These are phyloP conservation scores for Solanum dulcamara DNA, from an alignment of 257 asterid genomes.

Conservation along the genomic window DNA sequence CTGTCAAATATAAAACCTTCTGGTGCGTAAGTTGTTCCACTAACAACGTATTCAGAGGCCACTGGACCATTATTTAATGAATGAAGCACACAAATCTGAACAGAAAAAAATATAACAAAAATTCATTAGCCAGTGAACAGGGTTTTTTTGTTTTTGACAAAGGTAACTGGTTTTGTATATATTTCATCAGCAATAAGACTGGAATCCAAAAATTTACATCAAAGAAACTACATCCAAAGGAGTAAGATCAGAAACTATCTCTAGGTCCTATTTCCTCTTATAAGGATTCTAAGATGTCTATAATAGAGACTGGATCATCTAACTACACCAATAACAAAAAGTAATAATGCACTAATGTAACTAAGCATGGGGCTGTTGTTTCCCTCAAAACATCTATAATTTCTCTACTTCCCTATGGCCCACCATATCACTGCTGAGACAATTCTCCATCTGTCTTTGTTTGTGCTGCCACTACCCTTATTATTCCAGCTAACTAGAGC, in stretches of 20 bases:
- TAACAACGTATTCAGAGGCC: slow-evolving; percentile 62
- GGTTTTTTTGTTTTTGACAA: neutral
- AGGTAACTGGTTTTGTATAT: neutral
- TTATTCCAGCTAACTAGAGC: neutral
- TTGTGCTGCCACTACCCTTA: neutral
- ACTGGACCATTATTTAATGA: slow-evolving; percentile 54
- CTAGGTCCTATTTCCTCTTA: neutral
- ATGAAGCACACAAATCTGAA: slow-evolving; percentile 81
- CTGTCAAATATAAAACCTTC: slow-evolving; percentile 76
- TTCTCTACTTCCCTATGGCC: neutral
- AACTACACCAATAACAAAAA: neutral
- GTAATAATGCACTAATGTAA: neutral
- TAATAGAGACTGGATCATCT: no score
- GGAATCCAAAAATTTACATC: neutral
- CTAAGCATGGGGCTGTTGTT: neutral
- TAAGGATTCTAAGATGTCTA: neutral
- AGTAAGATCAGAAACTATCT: neutral
- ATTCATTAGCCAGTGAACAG: neutral
- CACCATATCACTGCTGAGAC: neutral
- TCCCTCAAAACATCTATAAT: neutral
- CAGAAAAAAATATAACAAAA: neutral
- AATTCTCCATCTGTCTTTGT: neutral
- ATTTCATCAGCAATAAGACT: neutral
- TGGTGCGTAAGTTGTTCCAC: slow-evolving; percentile 96
- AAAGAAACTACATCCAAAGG: neutral